Evolutionary conservation across 2,329 filamentous ascomycete genomes (phyloP).

Genomic region (Cryphonectria carpinicola): DNA sequence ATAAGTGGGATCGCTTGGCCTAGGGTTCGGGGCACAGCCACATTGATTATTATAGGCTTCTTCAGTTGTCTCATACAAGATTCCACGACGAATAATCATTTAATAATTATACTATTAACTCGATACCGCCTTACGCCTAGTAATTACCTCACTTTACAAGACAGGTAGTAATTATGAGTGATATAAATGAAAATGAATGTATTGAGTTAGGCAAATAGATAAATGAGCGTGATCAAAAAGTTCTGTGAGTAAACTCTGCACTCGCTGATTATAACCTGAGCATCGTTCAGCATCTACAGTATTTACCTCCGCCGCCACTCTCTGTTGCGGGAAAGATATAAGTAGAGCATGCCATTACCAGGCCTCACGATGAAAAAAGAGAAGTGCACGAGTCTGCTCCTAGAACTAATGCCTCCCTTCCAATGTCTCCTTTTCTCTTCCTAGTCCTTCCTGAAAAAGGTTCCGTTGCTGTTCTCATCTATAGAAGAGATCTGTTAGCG

Average conservation of each 20-base stretch:
- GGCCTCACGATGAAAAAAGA: neutral
- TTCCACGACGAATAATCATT: neutral
- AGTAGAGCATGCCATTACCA: neutral
- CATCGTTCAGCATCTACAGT: neutral
- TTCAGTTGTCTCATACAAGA: neutral
- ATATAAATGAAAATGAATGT: neutral
- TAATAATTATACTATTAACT: neutral
- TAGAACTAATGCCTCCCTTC: neutral
- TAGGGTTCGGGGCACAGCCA: neutral
- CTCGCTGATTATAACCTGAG: neutral
- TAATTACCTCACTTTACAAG: neutral
- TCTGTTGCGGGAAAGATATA: too few species aligned
- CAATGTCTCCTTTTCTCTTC: neutral
- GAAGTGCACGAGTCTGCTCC: neutral
- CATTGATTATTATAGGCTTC: neutral
- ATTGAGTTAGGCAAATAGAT: neutral
- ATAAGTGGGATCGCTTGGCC: neutral
- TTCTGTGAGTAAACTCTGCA: neutral
- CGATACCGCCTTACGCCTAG: neutral
- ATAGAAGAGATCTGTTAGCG: neutral
- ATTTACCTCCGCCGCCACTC: too few species aligned
- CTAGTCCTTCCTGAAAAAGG: neutral
- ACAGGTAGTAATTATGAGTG: neutral
- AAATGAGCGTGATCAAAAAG: neutral
- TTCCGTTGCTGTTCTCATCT: neutral